Evolutionary conservation across 75 land plant genomes (phyloP), one percentile per base, ranked within the genome.

Genomic region (Adiantum capillusveneris): DNA sequence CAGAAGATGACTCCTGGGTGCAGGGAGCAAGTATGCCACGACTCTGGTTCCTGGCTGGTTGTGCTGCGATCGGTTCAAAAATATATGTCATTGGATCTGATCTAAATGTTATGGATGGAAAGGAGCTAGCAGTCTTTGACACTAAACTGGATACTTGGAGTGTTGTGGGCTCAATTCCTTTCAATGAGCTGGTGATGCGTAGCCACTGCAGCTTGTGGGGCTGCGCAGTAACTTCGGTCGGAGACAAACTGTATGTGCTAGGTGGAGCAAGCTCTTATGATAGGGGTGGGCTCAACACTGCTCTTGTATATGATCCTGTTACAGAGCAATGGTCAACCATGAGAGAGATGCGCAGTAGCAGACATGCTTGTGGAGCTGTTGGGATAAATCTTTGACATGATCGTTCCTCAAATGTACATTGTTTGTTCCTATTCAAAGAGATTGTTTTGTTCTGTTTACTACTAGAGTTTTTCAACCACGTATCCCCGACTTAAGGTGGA

Each of bases 241-340:
- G 18, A 3, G 63, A 48, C 2, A 43, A 61, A 2, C 25, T 61
- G 31, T 61, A 61, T 44, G 24, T 61, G 1, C 56, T 21, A 25
- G 63, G 63, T 12, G 63, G 63, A 44, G 37, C 63, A 16, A 61
- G 63, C 63, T 61, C 52, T 13, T 61, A 20, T 27, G 63, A 61
- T 61, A 55, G 63, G 1, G 63, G 63, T 2, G 63, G 52, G 17
- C 63, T 61, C 20, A 25, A 29, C n/a, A 36, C 63, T 22, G 63
- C 25, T 1, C 50, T 61, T 19, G 31, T 61, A n/a, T 61, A 61
- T 25, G 25, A 43, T 46, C 63, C 63, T 44, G 51, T 5, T 5
- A 44, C 28, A 2, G 50, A 25, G 2, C 19, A 20, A 17, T 61
- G 63, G 63, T 7, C 20, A 12, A 61, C 51, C 12, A 41, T 44